Evolutionary conservation across 768 basidiomycete species (phyloP).

Genomic region (Xanthoconium purpureum): DNA sequence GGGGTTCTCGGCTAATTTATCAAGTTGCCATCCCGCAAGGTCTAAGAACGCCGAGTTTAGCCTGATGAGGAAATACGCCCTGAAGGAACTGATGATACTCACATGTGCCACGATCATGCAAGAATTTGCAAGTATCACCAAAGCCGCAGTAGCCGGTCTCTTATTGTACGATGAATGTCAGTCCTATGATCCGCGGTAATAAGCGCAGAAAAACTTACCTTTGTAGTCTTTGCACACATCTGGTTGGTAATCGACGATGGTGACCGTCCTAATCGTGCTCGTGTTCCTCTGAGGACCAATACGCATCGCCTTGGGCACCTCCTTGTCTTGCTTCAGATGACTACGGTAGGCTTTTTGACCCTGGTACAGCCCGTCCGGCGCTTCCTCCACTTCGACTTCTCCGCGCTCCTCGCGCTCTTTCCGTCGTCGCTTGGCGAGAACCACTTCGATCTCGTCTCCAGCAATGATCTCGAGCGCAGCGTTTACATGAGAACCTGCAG

Average conservation of each 20-base stretch:
- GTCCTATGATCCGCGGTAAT: constrained; percentile 14
- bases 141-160: constrained; percentile 99
- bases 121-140: constrained; percentile 98
- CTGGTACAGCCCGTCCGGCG: constrained; percentile 77
- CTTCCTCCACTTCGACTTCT: constrained; percentile 52
- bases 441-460: constrained; percentile 78
- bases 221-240: constrained; percentile 99
- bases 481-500: constrained; percentile 71
- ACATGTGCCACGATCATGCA: constrained; percentile 97
- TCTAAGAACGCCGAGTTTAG: constrained; percentile 45
- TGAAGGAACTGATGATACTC: constrained; percentile 31
- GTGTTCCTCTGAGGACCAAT: constrained; percentile 73
- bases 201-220: constrained; percentile 51
- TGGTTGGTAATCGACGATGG: constrained; percentile 95
- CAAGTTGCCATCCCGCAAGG: constrained; percentile 98
- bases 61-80: neutral
- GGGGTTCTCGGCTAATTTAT: constrained; percentile 83
- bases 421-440: constrained; percentile 66
- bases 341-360: constrained; percentile 80
- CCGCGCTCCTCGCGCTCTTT: constrained; percentile 51
- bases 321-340: constrained; percentile 78
- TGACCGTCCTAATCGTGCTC: constrained; percentile 89
- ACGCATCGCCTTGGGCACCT: constrained; percentile 85
- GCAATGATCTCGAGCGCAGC: constrained; percentile 72
- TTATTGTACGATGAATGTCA: constrained; percentile 30